A percentile compares a stretch with the other conserved stretches of the same genome.
phyloP scores from a whole-genome alignment of 371 early-diverging fungal genomes.

The Mucor sp. region DNA sequence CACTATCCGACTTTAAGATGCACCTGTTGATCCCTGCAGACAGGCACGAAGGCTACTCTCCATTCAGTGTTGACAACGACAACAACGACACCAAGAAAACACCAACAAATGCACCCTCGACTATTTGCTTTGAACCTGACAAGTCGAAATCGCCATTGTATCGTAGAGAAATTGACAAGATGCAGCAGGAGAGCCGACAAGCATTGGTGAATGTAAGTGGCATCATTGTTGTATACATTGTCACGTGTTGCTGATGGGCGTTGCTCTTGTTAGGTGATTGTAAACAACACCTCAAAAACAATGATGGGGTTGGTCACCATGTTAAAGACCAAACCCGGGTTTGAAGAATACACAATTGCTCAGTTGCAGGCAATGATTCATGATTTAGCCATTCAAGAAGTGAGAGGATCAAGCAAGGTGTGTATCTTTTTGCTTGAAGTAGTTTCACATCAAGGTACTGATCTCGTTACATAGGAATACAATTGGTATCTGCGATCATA shows the following conservation, averaged over 20 bases:
- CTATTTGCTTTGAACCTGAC: background rate
- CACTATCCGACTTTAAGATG: constrained; percentile 13
- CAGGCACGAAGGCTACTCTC: constrained; percentile 3
- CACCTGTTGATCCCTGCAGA: background rate
- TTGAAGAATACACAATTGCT: constrained; percentile 32
- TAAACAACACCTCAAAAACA: constrained; percentile 29
- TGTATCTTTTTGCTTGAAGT: background rate
- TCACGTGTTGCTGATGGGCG: background rate
- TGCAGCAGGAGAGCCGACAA: background rate
- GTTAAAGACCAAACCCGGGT: constrained; percentile 9
- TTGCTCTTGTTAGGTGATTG: constrained; percentile 29
- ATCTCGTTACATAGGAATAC: constrained; percentile 3
- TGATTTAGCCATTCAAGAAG: constrained; percentile 44
- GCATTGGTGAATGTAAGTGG: background rate
- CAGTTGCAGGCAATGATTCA: constrained; percentile 49
- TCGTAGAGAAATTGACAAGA: constrained; percentile 9
- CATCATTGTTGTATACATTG: background rate
- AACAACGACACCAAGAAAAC: background rate
- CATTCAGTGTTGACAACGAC: background rate
- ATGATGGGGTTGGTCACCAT: constrained; percentile 14
- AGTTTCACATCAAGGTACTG: no score
- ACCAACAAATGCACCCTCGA: background rate
- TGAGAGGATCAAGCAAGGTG: constrained; percentile 42
- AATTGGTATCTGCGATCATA: constrained; percentile 12
- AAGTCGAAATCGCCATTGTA: background rate